Conservation (phyloP, 1,284 basidiomycete genomes). For the Trichosporon sp. region DNA sequence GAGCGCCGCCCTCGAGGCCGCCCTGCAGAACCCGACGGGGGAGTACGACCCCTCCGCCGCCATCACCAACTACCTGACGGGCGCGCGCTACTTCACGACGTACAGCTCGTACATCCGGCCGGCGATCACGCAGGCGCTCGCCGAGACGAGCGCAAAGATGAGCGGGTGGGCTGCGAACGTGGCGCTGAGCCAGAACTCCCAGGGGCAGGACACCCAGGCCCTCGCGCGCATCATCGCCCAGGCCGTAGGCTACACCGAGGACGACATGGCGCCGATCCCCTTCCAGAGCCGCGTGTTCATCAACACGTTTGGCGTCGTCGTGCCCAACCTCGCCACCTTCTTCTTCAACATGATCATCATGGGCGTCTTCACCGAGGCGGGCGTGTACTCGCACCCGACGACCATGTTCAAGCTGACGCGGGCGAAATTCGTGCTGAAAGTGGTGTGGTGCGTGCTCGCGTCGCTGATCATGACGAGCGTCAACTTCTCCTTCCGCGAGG, state of each 20-base stretch:
- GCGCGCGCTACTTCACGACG: slow-evolving; percentile 5
- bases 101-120: slow-evolving; percentile 1
- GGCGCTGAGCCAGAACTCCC: neutral
- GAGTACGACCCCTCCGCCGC: neutral
- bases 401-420: slow-evolving; percentile 4
- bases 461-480: slow-evolving; percentile 11
- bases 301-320: slow-evolving; percentile 19
- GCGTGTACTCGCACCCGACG: slow-evolving; percentile 16
- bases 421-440: slow-evolving; percentile 14
- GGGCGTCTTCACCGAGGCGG: slow-evolving; percentile 17
- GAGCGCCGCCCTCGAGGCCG: neutral
- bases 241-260: neutral
- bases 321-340: slow-evolving; percentile 14
- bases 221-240: neutral
- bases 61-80: neutral
- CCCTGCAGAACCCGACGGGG: neutral
- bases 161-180: neutral
- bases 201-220: neutral
- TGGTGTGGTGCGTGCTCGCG: slow-evolving; percentile 22
- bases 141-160: neutral
- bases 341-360: slow-evolving; percentile 17
- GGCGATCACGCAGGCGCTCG: neutral
- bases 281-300: slow-evolving; percentile 17
- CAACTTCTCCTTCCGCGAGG: slow-evolving; percentile 15
- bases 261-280: slow-evolving; percentile 13